A percentile compares a stretch with the other conserved stretches of the same genome.
Conservation (phyloP, 106 monocot genomes). For the Allium fistulosum region DNA sequence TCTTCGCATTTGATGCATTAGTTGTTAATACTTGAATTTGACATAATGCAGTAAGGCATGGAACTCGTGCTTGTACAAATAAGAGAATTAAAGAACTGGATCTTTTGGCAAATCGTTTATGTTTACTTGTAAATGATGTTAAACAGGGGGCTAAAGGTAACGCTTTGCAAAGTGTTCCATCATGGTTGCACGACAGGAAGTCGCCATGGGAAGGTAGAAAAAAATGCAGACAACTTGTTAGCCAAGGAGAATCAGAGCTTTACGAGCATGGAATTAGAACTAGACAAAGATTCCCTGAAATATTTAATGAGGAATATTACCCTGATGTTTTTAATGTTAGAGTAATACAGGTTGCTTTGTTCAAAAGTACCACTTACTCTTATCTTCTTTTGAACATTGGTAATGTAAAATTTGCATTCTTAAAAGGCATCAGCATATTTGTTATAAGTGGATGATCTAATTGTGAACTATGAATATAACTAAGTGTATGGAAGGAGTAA, state of each 20-base stretch:
- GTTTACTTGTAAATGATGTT: constrained; percentile 38
- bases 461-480: too few species aligned
- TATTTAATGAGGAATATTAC: constrained; percentile 75
- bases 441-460: too few species aligned
- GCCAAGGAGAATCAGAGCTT: constrained; percentile 65
- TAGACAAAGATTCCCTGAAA: constrained; percentile 50
- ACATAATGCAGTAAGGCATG: constrained; percentile 59
- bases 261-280: constrained; percentile 58
- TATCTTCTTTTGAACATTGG: neutral
- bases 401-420: too few species aligned
- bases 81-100: constrained; percentile 86
- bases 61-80: constrained; percentile 80
- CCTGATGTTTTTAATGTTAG: constrained; percentile 62
- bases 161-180: constrained; percentile 38
- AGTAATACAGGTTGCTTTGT: constrained; percentile 62
- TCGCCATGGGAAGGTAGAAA: constrained; percentile 85
- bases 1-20: neutral
- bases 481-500: too few species aligned
- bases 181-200: constrained; percentile 69
- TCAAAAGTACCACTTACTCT: neutral
- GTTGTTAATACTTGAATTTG: neutral
- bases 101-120: constrained; percentile 41
- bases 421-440: too few species aligned
- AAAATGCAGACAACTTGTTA: constrained; percentile 68
- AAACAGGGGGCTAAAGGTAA: constrained; percentile 11